Base-by-base conservation (phyloP, 805 yeast genomes). In the Jamesozyma hellenica region DNA sequence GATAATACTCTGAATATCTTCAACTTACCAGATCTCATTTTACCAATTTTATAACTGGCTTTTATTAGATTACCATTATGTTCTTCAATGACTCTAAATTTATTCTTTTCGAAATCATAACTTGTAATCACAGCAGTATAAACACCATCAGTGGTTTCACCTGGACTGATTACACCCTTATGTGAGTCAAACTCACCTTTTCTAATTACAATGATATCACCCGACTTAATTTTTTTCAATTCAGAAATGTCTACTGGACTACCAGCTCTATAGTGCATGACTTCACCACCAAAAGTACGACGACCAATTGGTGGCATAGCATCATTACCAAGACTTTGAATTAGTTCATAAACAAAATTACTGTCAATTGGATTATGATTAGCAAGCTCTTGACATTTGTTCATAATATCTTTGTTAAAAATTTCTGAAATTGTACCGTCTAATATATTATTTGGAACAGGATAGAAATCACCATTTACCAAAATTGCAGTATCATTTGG, bases 1-100 rank as follows among this genome's bases (percentile, higher is more conserved):
- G 83, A 84, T 26, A 87, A 80, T 6, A 75, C 74, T 53, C 97
- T 74, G 61, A 79, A 92, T 4, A 88, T 83, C 46, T 83, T 72
- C 11, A 90, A 64, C 50, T 76, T 77, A 4, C 98, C 98, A 42
- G 75, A 66, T 55, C 74, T 79, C 73, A 90, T 70, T 43, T 85
- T 94, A 2, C 73, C 65, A 3, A 88, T 57, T 50, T 76, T 77
- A 57, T 81, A 82, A 32, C 82, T 71, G 33, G 75, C 78, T 42
- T 71, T 72, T 42, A 66, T 72, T 30, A 82, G 68, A 38, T 68
- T 70, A 1, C 81, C 80, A 28, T 69, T 72, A 28, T 49, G 53
- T 41, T 66, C 67, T 50, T 79, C 88, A 46, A 80, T 64, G 5
- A 82, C 94, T 54, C 72, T 74, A 48, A 82, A 67, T 53, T 81